Conservation (phyloP, 805 yeast species). For the Debaryomyces prosopidis region DNA sequence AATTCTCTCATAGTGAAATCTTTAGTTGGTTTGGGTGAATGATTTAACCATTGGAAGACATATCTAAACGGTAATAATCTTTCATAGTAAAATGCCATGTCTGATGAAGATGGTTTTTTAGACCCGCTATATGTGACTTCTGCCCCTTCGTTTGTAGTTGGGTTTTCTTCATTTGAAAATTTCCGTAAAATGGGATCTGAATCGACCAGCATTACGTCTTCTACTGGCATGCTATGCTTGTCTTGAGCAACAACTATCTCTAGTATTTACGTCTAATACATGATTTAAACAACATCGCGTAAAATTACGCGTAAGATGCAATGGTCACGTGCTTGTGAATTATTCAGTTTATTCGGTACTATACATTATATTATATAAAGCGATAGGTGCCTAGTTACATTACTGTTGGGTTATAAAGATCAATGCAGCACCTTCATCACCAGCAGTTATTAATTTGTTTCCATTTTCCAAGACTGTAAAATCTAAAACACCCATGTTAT, state of each 20-base stretch:
- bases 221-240: neutral
- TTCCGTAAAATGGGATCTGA: neutral
- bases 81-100: slow-evolving; percentile 72
- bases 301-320: neutral
- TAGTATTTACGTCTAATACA: neutral
- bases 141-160: neutral
- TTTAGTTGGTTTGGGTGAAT: slow-evolving; percentile 69
- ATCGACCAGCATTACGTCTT: neutral
- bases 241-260: neutral
- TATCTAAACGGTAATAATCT: slow-evolving; percentile 72
- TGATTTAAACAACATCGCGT: neutral
- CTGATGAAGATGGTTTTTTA: slow-evolving; percentile 48
- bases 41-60: slow-evolving; percentile 88
- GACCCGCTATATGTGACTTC: neutral
- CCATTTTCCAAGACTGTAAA: slow-evolving; percentile 71
- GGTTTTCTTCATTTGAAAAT: neutral
- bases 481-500: slow-evolving; percentile 90
- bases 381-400: neutral
- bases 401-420: slow-evolving; percentile 45
- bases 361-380: neutral
- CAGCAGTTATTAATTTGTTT: slow-evolving; percentile 80
- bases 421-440: slow-evolving; percentile 93
- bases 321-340: neutral
- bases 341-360: neutral
- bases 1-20: slow-evolving; percentile 90